These are phyloP conservation scores for Blastobotrys buckinghamii DNA, from an alignment of 1,139 yeast species.

Conservation along the genomic window DNA sequence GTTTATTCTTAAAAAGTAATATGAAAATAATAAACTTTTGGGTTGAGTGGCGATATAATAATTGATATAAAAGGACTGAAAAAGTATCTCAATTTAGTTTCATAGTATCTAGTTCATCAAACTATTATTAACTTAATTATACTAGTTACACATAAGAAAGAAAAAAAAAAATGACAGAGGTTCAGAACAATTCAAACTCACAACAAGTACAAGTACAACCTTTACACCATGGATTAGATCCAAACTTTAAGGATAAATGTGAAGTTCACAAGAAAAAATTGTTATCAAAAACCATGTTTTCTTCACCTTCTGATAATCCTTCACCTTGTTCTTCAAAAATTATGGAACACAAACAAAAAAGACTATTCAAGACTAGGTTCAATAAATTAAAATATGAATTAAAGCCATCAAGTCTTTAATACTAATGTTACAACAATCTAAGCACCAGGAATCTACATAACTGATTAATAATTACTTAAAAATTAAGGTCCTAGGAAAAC, in stretches of 20 bases:
- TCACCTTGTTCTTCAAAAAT: slow-evolving; percentile 26
- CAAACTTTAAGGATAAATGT: slow-evolving; percentile 13
- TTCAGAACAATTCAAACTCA: too few relatives aligned
- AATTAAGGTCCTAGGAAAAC: too few relatives aligned
- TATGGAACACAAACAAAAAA: slow-evolving; percentile 18
- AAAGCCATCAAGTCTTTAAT: neutral
- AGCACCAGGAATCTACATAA: too few relatives aligned
- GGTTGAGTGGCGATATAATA: too few relatives aligned
- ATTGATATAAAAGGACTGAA: too few relatives aligned
- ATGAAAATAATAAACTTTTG: too few relatives aligned
- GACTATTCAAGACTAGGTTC: slow-evolving; percentile 10
- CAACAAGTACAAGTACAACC: slow-evolving; percentile 13
- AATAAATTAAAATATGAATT: slow-evolving; percentile 12
- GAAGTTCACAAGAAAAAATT: slow-evolving; percentile 21
- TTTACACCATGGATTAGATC: slow-evolving; percentile 18
- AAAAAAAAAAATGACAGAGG: neutral
- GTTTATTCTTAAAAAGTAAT: too few relatives aligned
- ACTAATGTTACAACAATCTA: too few relatives aligned
- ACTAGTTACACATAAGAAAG: too few relatives aligned
- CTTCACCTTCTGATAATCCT: slow-evolving; percentile 24
- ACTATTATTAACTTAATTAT: too few relatives aligned
- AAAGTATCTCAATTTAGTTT: too few relatives aligned
- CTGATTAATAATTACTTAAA: too few relatives aligned
- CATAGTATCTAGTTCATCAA: neutral
- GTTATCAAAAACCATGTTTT: slow-evolving; percentile 22